phyloP scores from a whole-genome alignment of 257 asterid genomes.

The Buddleja alternifolia region DNA sequence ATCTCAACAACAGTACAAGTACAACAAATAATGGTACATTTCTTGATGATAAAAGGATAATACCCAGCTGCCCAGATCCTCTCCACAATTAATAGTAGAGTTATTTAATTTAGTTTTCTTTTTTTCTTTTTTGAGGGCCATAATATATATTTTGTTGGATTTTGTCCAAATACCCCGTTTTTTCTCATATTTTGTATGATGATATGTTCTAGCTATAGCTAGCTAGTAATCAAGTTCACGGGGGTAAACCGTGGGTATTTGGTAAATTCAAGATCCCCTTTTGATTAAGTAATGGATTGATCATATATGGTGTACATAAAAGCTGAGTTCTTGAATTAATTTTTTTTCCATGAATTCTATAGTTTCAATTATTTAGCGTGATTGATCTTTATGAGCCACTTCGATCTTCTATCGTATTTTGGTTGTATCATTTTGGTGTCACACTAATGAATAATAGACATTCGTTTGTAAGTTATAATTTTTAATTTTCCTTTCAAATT shows the following conservation, averaged over 20 bases:
- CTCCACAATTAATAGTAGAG: conserved; percentile 63
- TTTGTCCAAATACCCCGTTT: conserved; percentile 80
- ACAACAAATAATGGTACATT: conserved; percentile 39
- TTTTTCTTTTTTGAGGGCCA: background rate
- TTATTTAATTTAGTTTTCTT: background rate
- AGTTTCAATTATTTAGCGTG: background rate
- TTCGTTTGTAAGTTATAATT: no score
- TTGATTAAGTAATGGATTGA: conserved; percentile 25
- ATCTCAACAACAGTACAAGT: conserved; percentile 14
- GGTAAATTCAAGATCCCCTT: conserved; percentile 43
- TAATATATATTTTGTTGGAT: conserved; percentile 18
- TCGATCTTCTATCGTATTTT: no score
- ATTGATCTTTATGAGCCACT: background rate
- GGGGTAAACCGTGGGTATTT: conserved; percentile 79
- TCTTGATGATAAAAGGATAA: conserved; percentile 58
- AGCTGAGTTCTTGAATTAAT: conserved; percentile 9
- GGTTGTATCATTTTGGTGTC: no score
- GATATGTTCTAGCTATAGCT: conserved; percentile 1
- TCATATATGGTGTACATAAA: conserved; percentile 32
- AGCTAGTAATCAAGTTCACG: background rate
- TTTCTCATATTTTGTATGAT: conserved; percentile 35
- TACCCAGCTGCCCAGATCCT: conserved; percentile 96
- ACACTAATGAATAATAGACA: no score
- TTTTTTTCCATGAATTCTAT: background rate
- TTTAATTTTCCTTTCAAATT: no score